These are phyloP conservation scores for Arthroderma sp. DNA, from an alignment of 2,329 filamentous ascomycete species.

Conservation along the genomic window DNA sequence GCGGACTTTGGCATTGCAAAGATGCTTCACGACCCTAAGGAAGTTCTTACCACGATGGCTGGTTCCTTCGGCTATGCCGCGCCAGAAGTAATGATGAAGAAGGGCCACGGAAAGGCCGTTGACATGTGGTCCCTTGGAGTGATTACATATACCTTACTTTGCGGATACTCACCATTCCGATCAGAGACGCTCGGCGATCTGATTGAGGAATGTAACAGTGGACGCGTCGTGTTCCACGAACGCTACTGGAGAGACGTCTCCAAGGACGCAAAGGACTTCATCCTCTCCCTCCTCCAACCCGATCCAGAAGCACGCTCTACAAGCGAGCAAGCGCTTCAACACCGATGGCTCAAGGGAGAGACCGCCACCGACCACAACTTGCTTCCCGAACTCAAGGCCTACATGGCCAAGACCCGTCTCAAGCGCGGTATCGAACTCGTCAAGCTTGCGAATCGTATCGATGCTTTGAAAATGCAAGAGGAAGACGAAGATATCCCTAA, in stretches of 20 bases:
- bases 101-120: slow-evolving; percentile 92
- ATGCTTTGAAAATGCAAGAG: slow-evolving; percentile 83
- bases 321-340: slow-evolving; percentile 66
- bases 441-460: slow-evolving; percentile 91
- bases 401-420: slow-evolving; percentile 81
- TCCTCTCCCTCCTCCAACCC: slow-evolving; percentile 64
- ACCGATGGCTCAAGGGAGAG: slow-evolving; percentile 82
- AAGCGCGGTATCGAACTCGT: slow-evolving; percentile 90
- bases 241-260: slow-evolving; percentile 98
- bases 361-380: slow-evolving; percentile 92
- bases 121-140: slow-evolving; percentile 99
- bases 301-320: slow-evolving; percentile 63
- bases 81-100: slow-evolving; percentile 95
- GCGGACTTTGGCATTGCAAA: slow-evolving; percentile 98
- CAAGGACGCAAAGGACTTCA: slow-evolving; percentile 89
- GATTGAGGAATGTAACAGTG: slow-evolving; percentile 82
- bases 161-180: slow-evolving; percentile 95
- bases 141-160: slow-evolving; percentile 95
- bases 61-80: slow-evolving; percentile 97
- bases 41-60: slow-evolving; percentile 94
- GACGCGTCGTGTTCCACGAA: slow-evolving; percentile 84
- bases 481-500: slow-evolving; percentile 61
- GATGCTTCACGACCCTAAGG: slow-evolving; percentile 81
- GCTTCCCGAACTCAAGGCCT: slow-evolving; percentile 89
- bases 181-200: slow-evolving; percentile 86